Conservation (phyloP, 169 alveolate genomes). For the Eimeria necatrix region DNA sequence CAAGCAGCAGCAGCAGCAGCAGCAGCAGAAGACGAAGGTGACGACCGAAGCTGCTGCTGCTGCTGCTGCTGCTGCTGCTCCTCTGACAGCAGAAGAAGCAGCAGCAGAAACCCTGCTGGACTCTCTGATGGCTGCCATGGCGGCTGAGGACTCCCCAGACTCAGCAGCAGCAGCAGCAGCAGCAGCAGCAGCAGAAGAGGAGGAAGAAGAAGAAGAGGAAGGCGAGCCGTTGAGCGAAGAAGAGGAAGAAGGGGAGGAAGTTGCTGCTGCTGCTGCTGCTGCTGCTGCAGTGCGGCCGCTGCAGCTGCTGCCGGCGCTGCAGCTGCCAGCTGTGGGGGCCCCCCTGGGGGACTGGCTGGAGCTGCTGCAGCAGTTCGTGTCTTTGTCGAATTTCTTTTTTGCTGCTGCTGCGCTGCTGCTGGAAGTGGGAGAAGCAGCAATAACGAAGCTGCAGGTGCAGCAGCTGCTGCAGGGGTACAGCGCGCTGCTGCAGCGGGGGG, state of each 20-base stretch:
- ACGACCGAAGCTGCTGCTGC: no score
- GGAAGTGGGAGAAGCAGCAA: neutral
- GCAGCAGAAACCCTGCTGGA: neutral
- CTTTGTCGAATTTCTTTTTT: neutral
- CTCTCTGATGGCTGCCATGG: neutral
- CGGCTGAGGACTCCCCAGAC: neutral
- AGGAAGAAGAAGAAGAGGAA: neutral
- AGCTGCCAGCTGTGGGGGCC: neutral
- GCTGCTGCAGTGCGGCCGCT: no score
- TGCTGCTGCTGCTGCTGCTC: neutral
- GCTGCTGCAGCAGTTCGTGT: neutral
- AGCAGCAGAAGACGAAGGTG: no score
- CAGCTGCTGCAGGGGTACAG: conserved; percentile 30
- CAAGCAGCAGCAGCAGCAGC: no score
- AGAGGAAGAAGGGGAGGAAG: neutral
- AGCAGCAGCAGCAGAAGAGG: neutral
- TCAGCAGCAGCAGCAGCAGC: neutral
- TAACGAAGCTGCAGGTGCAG: neutral
- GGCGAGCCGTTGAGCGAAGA: neutral
- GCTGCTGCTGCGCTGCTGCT: neutral
- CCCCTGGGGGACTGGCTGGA: neutral
- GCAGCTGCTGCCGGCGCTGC: neutral
- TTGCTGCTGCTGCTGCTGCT: neutral
- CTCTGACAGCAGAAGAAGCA: neutral
- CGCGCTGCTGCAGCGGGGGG: neutral